Percentiles rank a stretch among this genome's conserved stretches.
These are phyloP conservation scores for Xylaria castorea DNA, from an alignment of 495 filamentous ascomycete genomes.

Conservation along the genomic window DNA sequence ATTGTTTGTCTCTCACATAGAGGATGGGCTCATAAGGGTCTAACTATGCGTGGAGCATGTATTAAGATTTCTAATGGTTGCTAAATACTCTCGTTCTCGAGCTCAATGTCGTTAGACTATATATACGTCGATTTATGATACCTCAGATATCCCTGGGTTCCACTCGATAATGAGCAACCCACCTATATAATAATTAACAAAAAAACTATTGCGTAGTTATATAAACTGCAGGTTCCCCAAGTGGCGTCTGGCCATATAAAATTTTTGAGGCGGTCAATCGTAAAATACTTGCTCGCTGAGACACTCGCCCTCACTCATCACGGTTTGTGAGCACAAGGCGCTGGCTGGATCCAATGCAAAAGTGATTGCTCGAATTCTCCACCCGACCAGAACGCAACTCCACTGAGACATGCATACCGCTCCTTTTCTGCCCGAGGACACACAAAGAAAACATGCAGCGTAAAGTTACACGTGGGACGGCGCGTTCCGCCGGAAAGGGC, in stretches of 20 bases:
- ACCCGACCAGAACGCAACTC: background rate
- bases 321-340: background rate
- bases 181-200: slow-evolving; percentile 12
- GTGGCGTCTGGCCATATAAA: background rate
- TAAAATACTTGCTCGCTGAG: background rate
- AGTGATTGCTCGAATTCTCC: background rate
- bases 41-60: slow-evolving; percentile 7
- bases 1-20: slow-evolving; percentile 16
- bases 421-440: slow-evolving; percentile 4
- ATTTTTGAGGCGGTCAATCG: background rate
- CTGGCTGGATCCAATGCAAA: background rate
- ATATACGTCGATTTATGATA: slow-evolving; percentile 23
- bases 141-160: slow-evolving; percentile 10
- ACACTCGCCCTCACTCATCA: background rate
- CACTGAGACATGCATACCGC: slow-evolving; percentile 10
- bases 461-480: slow-evolving; percentile 14
- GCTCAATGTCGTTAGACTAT: slow-evolving; percentile 13
- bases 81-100: background rate
- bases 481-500: slow-evolving; percentile 9
- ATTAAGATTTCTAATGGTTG: slow-evolving; percentile 14
- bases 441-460: background rate
- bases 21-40: slow-evolving; percentile 1
- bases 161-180: slow-evolving; percentile 8
- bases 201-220: slow-evolving; percentile 14
- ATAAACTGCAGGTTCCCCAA: background rate